A percentile compares a stretch with the other conserved stretches of the same genome.
Evolutionary conservation across 768 basidiomycete genomes (phyloP).

Genomic region (Royoungia palumana): DNA sequence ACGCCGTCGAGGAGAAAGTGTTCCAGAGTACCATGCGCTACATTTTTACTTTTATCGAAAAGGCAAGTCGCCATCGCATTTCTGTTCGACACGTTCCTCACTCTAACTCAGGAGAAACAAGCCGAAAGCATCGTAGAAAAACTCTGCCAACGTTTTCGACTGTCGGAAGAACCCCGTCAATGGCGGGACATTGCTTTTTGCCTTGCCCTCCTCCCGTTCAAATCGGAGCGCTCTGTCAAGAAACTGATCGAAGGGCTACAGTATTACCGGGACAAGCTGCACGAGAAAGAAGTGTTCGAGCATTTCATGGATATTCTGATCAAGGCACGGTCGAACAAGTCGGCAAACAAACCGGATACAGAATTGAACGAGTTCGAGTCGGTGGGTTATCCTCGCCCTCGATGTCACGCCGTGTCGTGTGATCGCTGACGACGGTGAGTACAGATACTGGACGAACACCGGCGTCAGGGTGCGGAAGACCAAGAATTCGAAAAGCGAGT

Average conservation of each 20-base stretch:
- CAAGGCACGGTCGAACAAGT: slow-evolving; percentile 91
- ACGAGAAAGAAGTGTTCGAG: slow-evolving; percentile 77
- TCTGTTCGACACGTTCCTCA: background rate
- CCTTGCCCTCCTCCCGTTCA: slow-evolving; percentile 91
- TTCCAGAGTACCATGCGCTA: slow-evolving; percentile 94
- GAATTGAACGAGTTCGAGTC: slow-evolving; percentile 94
- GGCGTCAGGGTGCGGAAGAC: slow-evolving; percentile 85
- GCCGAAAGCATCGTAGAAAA: slow-evolving; percentile 97
- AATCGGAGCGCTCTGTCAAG: slow-evolving; percentile 94
- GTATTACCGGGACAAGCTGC: slow-evolving; percentile 94
- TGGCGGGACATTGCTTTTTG: slow-evolving; percentile 99
- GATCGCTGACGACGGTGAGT: background rate
- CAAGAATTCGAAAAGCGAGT: slow-evolving; percentile 86
- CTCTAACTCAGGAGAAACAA: slow-evolving; percentile 81
- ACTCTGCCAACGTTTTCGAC: slow-evolving; percentile 91
- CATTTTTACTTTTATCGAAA: slow-evolving; percentile 96
- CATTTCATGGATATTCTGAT: slow-evolving; percentile 87
- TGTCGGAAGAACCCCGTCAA: slow-evolving; percentile 84
- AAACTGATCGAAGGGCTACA: slow-evolving; percentile 91
- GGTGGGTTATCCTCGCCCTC: slow-evolving; percentile 38
- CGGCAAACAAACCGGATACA: slow-evolving; percentile 85
- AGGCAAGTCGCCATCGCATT: slow-evolving; percentile 45
- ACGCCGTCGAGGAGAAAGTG: slow-evolving; percentile 87
- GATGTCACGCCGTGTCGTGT: background rate
- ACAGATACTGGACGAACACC: slow-evolving; percentile 82